Conservation (phyloP, 2,329 filamentous ascomycete species). For the Pestalotiopsis sp. region DNA sequence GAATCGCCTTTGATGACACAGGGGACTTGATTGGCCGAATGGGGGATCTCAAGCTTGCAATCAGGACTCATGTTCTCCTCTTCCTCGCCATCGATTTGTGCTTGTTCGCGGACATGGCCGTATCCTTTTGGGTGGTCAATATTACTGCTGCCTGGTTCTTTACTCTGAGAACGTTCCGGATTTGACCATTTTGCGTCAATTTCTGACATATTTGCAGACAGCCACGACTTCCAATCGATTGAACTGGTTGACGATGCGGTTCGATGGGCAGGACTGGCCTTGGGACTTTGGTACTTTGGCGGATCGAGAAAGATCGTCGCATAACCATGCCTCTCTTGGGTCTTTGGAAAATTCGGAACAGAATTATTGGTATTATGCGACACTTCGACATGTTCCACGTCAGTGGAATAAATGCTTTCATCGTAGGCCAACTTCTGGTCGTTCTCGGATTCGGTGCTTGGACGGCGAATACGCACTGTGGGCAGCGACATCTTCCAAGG, state of each 20-base stretch:
- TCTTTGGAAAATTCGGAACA: slow-evolving; percentile 17
- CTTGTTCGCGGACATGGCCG: slow-evolving; percentile 48
- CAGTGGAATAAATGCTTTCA: slow-evolving; percentile 51
- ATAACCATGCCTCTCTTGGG: slow-evolving; percentile 28
- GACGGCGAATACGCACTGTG: slow-evolving; percentile 39
- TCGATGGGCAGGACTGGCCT: slow-evolving; percentile 25
- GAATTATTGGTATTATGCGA: slow-evolving; percentile 13
- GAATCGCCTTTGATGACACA: not conserved
- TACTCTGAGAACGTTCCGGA: slow-evolving; percentile 7
- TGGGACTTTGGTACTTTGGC: slow-evolving; percentile 25
- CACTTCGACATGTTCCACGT: slow-evolving; percentile 17
- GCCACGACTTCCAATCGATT: slow-evolving; percentile 54
- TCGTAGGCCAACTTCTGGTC: slow-evolving; percentile 39
- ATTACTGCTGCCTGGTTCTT: slow-evolving; percentile 17
- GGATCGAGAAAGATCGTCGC: slow-evolving; percentile 34
- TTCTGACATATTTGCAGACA: slow-evolving; percentile 52
- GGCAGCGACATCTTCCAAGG: slow-evolving; percentile 42
- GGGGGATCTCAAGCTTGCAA: not conserved
- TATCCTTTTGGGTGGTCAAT: slow-evolving; percentile 21
- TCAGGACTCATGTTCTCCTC: slow-evolving; percentile 20
- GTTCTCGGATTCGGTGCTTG: slow-evolving; percentile 40
- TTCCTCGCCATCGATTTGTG: slow-evolving; percentile 46
- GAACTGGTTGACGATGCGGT: slow-evolving; percentile 34
- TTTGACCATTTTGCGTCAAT: slow-evolving; percentile 35
- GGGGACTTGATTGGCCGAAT: not conserved